Conservation (phyloP, 345 rosid genomes). For the Citrus cavaleriei region DNA sequence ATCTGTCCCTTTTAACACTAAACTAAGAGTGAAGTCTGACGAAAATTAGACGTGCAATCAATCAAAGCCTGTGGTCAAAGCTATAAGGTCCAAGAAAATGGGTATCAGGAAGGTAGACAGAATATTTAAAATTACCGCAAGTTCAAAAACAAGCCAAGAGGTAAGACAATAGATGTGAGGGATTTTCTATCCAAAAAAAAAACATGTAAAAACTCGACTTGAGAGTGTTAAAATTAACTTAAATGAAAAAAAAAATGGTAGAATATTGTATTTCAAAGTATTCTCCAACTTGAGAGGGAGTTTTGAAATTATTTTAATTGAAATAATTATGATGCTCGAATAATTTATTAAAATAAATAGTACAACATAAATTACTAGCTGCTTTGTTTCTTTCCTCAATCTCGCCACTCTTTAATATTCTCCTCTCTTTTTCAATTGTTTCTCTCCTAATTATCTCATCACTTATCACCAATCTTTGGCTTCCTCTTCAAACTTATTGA, state of each 20-base stretch:
- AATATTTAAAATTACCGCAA: no score
- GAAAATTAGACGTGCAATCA: neutral
- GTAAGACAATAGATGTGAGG: no score
- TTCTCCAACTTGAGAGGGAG: no score
- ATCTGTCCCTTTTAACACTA: no score
- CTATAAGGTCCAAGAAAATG: neutral
- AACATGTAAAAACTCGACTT: no score
- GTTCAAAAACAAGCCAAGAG: no score
- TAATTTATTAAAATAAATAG: neutral
- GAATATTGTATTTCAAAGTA: no score
- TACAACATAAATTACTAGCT: neutral
- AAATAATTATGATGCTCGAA: neutral
- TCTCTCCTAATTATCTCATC: neutral
- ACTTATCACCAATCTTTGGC: neutral
- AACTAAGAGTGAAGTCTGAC: neutral
- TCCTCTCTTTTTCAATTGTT: neutral
- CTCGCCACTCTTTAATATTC: neutral
- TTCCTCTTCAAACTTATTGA: neutral
- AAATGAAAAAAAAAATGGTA: no score
- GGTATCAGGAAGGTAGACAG: no score
- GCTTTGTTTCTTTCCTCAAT: neutral
- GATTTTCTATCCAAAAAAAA: no score
- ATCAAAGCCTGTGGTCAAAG: neutral
- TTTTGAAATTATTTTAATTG: neutral
- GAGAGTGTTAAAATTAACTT: no score